A percentile compares a stretch with the other conserved stretches of the same genome.
phyloP scores from a whole-genome alignment of 345 rosid genomes.

The Raphanus raphanistrum region DNA sequence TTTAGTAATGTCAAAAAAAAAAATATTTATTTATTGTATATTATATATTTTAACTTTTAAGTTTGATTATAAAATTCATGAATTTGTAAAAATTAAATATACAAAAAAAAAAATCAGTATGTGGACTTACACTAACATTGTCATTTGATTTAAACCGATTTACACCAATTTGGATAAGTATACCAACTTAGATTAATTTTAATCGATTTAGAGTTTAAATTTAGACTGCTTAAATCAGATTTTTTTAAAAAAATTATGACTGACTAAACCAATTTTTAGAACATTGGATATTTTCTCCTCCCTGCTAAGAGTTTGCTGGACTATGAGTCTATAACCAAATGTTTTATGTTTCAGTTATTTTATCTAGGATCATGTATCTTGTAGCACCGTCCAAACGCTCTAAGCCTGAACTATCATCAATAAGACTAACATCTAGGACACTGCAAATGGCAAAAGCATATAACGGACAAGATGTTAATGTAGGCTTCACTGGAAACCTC shows the following conservation, averaged over 20 bases:
- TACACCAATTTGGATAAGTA: not conserved
- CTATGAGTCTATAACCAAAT: conserved; percentile 5
- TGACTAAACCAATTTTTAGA: not conserved
- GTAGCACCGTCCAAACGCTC: conserved; percentile 49
- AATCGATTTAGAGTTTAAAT: too few relatives aligned
- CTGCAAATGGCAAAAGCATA: conserved; percentile 63
- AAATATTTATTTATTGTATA: too few relatives aligned
- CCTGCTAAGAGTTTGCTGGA: not conserved
- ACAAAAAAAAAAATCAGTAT: too few relatives aligned
- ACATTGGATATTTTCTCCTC: not conserved
- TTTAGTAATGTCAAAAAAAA: too few relatives aligned
- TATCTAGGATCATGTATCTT: conserved; percentile 66
- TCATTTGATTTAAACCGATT: not conserved
- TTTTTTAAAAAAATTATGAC: too few relatives aligned
- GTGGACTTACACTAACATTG: not conserved
- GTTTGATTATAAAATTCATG: too few relatives aligned
- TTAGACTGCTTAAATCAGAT: too few relatives aligned
- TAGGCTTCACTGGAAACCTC: conserved; percentile 53
- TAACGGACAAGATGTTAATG: conserved; percentile 39
- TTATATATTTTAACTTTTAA: too few relatives aligned
- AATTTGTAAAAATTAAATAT: too few relatives aligned
- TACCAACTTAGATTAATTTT: too few relatives aligned
- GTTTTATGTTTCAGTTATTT: conserved; percentile 56
- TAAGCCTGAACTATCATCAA: conserved; percentile 37
- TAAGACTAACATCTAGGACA: conserved; percentile 54